These are phyloP conservation scores for Cystobasidium tubakii DNA, from an alignment of 768 basidiomycete genomes.

Conservation along the genomic window DNA sequence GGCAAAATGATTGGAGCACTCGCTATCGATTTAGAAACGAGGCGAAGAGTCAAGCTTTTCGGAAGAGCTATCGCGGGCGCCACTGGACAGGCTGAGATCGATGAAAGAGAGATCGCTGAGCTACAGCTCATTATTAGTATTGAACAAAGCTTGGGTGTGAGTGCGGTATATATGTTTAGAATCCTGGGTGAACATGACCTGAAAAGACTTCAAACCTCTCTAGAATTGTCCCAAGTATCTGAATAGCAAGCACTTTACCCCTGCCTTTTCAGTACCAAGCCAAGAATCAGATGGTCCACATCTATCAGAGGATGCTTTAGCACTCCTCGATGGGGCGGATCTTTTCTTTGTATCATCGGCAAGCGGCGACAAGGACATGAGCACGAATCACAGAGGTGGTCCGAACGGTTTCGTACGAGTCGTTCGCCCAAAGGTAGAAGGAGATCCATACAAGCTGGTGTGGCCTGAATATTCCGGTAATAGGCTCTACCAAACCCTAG, in stretches of 20 bases:
- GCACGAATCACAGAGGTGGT: slow-evolving; percentile 39
- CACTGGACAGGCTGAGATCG: neutral
- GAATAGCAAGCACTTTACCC: slow-evolving; percentile 29
- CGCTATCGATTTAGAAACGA: slow-evolving; percentile 21
- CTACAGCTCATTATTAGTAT: slow-evolving; percentile 24
- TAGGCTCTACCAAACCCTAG: slow-evolving; percentile 32
- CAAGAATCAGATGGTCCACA: neutral
- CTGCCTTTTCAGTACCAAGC: slow-evolving; percentile 5
- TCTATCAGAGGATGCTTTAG: slow-evolving; percentile 21
- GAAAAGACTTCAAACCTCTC: too few species aligned
- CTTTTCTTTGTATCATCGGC: neutral
- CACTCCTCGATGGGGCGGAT: slow-evolving; percentile 18
- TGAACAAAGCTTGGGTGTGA: slow-evolving; percentile 24
- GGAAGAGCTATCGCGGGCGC: slow-evolving; percentile 2
- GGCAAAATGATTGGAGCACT: slow-evolving; percentile 28
- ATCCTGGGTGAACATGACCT: too few species aligned
- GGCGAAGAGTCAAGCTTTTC: slow-evolving; percentile 33
- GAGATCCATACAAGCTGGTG: slow-evolving; percentile 21
- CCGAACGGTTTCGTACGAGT: slow-evolving; percentile 33
- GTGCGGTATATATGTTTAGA: too few species aligned
- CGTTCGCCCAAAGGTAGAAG: neutral
- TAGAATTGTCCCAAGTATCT: slow-evolving; percentile 41
- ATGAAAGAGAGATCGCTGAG: neutral
- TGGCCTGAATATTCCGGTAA: slow-evolving; percentile 37
- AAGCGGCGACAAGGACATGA: slow-evolving; percentile 24